A percentile compares a stretch with the other conserved stretches of the same genome.
Evolutionary conservation across 306 rosid genomes (phyloP).

Genomic region (Pachyrhizus erosus): DNA sequence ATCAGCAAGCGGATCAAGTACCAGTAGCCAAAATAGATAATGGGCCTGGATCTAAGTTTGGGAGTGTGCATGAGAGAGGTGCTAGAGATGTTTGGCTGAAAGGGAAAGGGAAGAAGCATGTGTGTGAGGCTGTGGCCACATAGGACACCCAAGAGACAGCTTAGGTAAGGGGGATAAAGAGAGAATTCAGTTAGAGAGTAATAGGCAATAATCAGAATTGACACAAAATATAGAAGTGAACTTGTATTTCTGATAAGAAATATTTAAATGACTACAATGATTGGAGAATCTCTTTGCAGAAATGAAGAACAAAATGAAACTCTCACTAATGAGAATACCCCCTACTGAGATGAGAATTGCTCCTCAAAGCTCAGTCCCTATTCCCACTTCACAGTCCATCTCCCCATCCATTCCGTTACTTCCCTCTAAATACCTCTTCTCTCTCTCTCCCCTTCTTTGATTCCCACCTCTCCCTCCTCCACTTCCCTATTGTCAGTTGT

Average conservation of each 20-base stretch:
- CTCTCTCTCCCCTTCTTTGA: background rate
- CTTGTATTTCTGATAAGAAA: background rate
- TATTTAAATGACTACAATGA: background rate
- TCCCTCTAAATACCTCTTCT: background rate
- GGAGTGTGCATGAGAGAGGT: background rate
- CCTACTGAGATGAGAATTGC: no score
- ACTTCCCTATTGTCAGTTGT: background rate
- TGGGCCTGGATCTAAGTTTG: background rate
- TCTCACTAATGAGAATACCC: background rate
- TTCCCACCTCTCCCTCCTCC: background rate
- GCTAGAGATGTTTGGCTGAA: background rate
- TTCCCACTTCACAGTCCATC: background rate
- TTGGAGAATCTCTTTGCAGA: background rate
- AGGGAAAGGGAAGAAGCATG: background rate
- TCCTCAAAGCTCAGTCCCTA: background rate
- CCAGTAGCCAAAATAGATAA: background rate
- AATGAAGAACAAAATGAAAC: background rate
- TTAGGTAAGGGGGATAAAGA: background rate
- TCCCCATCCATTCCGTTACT: background rate
- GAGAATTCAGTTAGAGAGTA: background rate
- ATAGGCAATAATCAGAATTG: background rate
- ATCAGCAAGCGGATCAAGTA: background rate
- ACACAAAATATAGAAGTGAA: background rate
- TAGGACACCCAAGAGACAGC: background rate
- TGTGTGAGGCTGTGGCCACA: background rate